Conservation (phyloP, 2,329 filamentous ascomycete genomes). For the Nemania diffusa region DNA sequence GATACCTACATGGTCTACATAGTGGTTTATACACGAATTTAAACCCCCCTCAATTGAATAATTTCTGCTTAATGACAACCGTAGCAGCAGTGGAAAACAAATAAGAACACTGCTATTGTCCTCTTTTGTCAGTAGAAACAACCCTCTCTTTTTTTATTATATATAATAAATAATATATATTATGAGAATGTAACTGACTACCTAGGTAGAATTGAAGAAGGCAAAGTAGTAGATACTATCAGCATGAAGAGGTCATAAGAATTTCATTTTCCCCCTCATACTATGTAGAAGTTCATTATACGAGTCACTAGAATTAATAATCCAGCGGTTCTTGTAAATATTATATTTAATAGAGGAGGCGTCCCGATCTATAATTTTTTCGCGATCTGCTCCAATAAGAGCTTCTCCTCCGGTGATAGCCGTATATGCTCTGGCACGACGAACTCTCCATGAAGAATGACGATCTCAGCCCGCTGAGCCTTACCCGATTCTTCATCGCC, state of each 20-base stretch:
- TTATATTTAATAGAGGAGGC: background rate
- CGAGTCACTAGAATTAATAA: no score
- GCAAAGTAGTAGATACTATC: background rate
- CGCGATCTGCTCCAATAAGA: conserved; percentile 32
- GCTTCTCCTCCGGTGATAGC: conserved; percentile 32
- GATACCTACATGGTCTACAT: no score
- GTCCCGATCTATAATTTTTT: conserved; percentile 24
- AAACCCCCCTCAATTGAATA: no score
- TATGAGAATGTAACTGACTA: no score
- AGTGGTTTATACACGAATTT: no score
- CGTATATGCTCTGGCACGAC: conserved; percentile 29
- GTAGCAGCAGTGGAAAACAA: no score
- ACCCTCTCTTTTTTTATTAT: no score
- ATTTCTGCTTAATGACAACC: no score
- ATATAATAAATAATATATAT: no score
- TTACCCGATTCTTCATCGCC: conserved; percentile 27
- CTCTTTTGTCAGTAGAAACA: no score
- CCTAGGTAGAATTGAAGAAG: no score
- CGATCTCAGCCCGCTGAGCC: conserved; percentile 18
- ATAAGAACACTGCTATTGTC: no score
- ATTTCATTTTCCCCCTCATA: background rate
- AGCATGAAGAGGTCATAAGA: background rate
- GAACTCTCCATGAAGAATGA: conserved; percentile 24
- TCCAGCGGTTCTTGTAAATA: background rate
- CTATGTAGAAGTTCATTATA: background rate